Base-by-base conservation (phyloP, 306 rosid species). In the Cucurbita ficifolia region DNA sequence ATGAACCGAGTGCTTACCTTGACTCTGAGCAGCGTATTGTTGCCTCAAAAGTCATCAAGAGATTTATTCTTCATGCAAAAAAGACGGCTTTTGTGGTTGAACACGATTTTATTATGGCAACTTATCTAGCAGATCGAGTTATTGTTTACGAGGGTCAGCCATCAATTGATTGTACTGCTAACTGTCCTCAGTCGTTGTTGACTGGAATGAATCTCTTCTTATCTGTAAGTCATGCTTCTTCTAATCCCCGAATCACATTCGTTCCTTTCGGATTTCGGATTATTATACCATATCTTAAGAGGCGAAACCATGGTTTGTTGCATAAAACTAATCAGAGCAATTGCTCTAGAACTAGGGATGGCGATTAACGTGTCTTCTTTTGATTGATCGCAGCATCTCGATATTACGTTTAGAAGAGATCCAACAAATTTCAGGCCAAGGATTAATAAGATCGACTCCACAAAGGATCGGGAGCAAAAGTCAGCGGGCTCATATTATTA, bases 21-120 rank as follows among this genome's bases (percentile, higher is more conserved):
- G 98, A 94, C 83, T 94, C 98, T 50, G 98, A 94, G 76, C 98
- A 94, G 86, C 89, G 98, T 24, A 94, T 94, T 82, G 86, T 86
- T 77, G 98, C 98, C 52, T 89, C 97, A 3, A 94, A 94, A 88
- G 98, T 94, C 75, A 94, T 94, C 2, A 94, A 90, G 87, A 94
- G 98, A 80, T 94, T 94, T 79, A 94, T 94, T 76, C 95, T 94
- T 76, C 98, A 94, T 75, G 94, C 97, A 46, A 94, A 94, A 93
- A 94, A 94, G 79, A 94, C 98, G 3, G 97, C 98, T 17, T 94
- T 94, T 54, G 94, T 94, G 61, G 98, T 94, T 13, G 98, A 94
- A 81, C 98, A 94, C 7, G 98, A 94, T 84, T 90, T 94, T 81
- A 94, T 94, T 61, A 94, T 94, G 98, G 98, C 98, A 62, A 90